These are phyloP conservation scores for Nemophila menziesii DNA, from an alignment of 257 asterid species.

Conservation along the genomic window DNA sequence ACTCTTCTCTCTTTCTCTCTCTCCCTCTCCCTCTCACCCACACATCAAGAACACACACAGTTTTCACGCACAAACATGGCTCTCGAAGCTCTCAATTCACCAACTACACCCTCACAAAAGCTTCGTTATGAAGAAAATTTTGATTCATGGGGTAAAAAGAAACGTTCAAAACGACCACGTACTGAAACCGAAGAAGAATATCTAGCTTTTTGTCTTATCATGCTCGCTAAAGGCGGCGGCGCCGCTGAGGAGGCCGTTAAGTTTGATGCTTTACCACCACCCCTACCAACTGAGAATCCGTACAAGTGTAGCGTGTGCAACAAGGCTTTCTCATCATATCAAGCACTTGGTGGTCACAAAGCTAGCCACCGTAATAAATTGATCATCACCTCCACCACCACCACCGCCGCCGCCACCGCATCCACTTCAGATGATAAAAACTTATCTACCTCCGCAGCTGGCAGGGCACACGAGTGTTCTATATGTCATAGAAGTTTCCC, in stretches of 20 bases:
- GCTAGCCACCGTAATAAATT: slow-evolving; percentile 73
- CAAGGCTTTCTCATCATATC: slow-evolving; percentile 50
- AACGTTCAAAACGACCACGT: slow-evolving; percentile 40
- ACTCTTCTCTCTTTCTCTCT: neutral
- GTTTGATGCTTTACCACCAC: neutral
- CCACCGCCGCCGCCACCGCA: slow-evolving; percentile 8
- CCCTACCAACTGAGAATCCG: slow-evolving; percentile 9
- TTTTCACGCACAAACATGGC: slow-evolving; percentile 28
- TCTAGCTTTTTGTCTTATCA: slow-evolving; percentile 54
- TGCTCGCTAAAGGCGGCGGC: slow-evolving; percentile 45
- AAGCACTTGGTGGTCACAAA: slow-evolving; percentile 92
- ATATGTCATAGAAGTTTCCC: slow-evolving; percentile 55
- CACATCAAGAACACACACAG: neutral
- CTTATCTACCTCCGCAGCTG: slow-evolving; percentile 23
- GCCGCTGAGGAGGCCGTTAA: slow-evolving; percentile 2
- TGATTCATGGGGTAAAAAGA: slow-evolving; percentile 28
- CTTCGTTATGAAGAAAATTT: neutral
- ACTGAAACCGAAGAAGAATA: slow-evolving; percentile 36
- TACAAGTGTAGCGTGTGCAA: slow-evolving; percentile 56
- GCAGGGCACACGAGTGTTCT: slow-evolving; percentile 60
- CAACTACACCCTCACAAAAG: slow-evolving; percentile 13
- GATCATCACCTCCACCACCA: slow-evolving; percentile 3
- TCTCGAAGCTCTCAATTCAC: slow-evolving; percentile 40
- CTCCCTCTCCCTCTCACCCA: neutral
- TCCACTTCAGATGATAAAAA: slow-evolving; percentile 16